phyloP scores from a whole-genome alignment of 2,329 filamentous ascomycete genomes.

The Curvularia sp. region DNA sequence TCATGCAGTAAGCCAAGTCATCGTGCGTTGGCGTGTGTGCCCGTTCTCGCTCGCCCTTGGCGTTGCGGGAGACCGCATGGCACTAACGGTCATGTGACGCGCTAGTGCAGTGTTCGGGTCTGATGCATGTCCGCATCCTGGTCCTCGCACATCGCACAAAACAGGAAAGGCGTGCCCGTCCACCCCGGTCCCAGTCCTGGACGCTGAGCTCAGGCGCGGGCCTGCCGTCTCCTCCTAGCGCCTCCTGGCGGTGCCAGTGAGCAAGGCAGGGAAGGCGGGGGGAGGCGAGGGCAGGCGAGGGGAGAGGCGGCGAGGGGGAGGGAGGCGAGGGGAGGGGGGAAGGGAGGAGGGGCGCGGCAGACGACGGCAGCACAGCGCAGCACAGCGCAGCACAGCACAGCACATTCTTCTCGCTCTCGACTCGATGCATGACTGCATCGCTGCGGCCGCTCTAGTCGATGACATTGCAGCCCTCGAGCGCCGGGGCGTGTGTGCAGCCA shows the following conservation, averaged over 20 bases:
- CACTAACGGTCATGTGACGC: slow-evolving; percentile 29
- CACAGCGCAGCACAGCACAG: slow-evolving; percentile 1
- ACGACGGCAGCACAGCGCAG: slow-evolving; percentile 1
- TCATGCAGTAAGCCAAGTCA: slow-evolving; percentile 18
- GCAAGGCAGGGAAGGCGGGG: neutral
- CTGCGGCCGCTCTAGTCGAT: slow-evolving; percentile 20
- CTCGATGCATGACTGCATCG: slow-evolving; percentile 23
- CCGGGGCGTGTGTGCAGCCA: slow-evolving; percentile 20
- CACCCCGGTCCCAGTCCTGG: slow-evolving; percentile 31
- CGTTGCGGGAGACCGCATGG: slow-evolving; percentile 29
- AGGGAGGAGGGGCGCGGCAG: neutral
- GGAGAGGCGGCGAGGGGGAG: neutral
- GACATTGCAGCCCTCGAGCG: slow-evolving; percentile 27
- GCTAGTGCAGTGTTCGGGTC: slow-evolving; percentile 9
- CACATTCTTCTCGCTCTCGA: neutral
- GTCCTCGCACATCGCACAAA: slow-evolving; percentile 15
- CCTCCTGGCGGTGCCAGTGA: slow-evolving; percentile 17
- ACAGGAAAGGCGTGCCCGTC: slow-evolving; percentile 16
- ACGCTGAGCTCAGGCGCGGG: slow-evolving; percentile 27
- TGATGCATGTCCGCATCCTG: slow-evolving; percentile 18
- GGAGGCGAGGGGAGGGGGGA: neutral
- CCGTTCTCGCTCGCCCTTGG: slow-evolving; percentile 14
- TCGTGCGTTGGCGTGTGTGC: slow-evolving; percentile 27
- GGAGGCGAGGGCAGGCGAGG: neutral
- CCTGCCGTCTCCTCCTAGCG: slow-evolving; percentile 28